Base-by-base conservation (phyloP, 305 asterid genomes). In the Lippia alba region DNA sequence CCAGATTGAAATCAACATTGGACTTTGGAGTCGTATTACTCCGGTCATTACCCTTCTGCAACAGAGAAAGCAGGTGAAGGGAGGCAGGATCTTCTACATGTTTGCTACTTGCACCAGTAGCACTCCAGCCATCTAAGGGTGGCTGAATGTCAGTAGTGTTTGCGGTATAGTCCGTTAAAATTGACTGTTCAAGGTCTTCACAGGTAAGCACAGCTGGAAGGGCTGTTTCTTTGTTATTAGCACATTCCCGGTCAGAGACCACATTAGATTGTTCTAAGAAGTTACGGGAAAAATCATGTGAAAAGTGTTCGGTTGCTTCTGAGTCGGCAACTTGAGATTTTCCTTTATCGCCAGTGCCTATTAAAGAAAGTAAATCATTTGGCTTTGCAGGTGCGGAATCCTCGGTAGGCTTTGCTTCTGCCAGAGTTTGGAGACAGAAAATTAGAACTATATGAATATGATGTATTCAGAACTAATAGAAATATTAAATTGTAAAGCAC, bases 161-260 rank as follows among this genome's bases (percentile, higher is more conserved):
- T 48, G 76, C 84, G 67, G 74, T 67, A 71, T 77, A 90, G 65
- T 86, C 87, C 0, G 89, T 83, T 62, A 90, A 76, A 72, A 90
- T 87, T 65, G 89, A 78, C 65, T 86, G 90, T 75, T 90, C 96
- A 71, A 90, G 91, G 81, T 90, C 95, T 80, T 90, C 91, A 76
- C 95, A 90, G 53, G 92, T 88, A 54, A 90, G 89, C 56, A 88
- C 71, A 44, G 78, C 61, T 19, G 86, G 84, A 57, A 72, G 45
- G 12, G 77, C 66, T 71, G 76, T 87, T 24, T 72, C 79, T 67
- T 67, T 83, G 66, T 68, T 68, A 60, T 74, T 19, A 41, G 58
- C 60, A 48, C 56, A 36, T 67, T 60, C 56, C 64, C 71, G 74
- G 60, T 83, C 83, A 50, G 86, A 64, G 60, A 72, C 74, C 63